These are phyloP conservation scores for Usnea hakonensis DNA, from an alignment of 495 filamentous ascomycete species.

Conservation along the genomic window DNA sequence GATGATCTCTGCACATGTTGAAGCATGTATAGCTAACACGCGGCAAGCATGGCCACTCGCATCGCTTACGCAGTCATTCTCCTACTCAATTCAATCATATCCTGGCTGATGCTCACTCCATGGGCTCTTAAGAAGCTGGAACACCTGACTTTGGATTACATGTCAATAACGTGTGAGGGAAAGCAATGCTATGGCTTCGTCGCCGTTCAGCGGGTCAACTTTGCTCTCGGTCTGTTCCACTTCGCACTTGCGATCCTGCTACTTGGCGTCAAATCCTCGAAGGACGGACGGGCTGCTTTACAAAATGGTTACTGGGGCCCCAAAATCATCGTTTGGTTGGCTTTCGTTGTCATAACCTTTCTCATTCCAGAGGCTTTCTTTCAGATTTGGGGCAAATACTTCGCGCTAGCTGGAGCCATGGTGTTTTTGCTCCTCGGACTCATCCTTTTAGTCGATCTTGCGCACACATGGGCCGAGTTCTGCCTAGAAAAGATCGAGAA, in stretches of 20 bases:
- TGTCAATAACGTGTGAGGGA: conserved; percentile 83
- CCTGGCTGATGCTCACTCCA: conserved; percentile 98
- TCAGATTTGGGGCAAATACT: conserved; percentile 90
- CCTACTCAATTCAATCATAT: conserved; percentile 88
- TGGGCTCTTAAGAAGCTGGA: conserved; percentile 97
- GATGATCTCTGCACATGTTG: conserved; percentile 10
- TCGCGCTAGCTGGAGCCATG: conserved; percentile 81
- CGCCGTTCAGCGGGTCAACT: conserved; percentile 95
- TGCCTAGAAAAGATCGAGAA: conserved; percentile 91
- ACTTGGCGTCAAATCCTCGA: conserved; percentile 78
- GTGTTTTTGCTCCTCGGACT: conserved; percentile 89
- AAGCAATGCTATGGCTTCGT: conserved; percentile 93
- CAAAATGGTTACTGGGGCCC: conserved; percentile 96
- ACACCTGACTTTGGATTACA: conserved; percentile 85
- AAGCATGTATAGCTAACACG: conserved; percentile 19
- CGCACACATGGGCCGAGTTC: conserved; percentile 96
- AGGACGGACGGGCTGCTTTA: conserved; percentile 75
- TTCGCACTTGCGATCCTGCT: conserved; percentile 73
- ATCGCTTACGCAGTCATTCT: conserved; percentile 97
- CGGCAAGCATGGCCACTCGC: conserved; percentile 77
- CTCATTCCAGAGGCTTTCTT: conserved; percentile 95
- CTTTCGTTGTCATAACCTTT: conserved; percentile 81
- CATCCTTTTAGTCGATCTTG: conserved; percentile 87
- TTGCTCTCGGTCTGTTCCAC: conserved; percentile 91
- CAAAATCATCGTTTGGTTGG: conserved; percentile 78